These are phyloP conservation scores for Stramenopiles sp. DNA, from an alignment of 352 stramenopile species.

Conservation along the genomic window DNA sequence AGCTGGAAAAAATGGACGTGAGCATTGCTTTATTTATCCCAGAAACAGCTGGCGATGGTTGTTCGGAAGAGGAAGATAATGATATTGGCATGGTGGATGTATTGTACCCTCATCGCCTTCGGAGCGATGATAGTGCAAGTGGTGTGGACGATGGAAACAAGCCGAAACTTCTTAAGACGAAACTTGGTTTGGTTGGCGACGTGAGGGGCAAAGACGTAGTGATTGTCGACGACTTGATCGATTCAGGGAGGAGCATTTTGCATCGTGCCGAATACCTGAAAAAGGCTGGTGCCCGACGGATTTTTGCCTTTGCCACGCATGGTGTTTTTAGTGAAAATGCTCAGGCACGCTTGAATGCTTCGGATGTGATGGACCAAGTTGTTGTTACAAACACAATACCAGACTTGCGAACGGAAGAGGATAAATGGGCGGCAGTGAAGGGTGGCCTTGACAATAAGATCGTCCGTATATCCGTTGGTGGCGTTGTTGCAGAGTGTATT, in stretches of 20 bases:
- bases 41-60: constrained; percentile 35
- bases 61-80: constrained; percentile 26
- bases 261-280: constrained; percentile 55
- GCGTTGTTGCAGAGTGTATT: constrained; percentile 7
- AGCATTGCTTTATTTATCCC: constrained; percentile 57
- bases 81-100: constrained; percentile 11
- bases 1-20: constrained; percentile 46
- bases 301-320: constrained; percentile 69
- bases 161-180: not conserved
- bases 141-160: not conserved
- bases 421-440: not conserved
- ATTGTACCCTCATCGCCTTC: not conserved
- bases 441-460: not conserved
- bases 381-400: constrained; percentile 71
- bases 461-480: not conserved
- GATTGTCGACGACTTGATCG: constrained; percentile 70
- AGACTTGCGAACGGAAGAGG: not conserved
- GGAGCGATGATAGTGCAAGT: not conserved
- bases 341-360: constrained; percentile 55
- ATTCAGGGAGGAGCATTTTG: constrained; percentile 51
- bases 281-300: constrained; percentile 50
- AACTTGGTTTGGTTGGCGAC: constrained; percentile 54
- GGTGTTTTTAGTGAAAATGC: constrained; percentile 59
- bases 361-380: constrained; percentile 43
- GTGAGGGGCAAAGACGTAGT: constrained; percentile 63